phyloP scores from a whole-genome alignment of 306 rosid species.

The Rosa lucieae region DNA sequence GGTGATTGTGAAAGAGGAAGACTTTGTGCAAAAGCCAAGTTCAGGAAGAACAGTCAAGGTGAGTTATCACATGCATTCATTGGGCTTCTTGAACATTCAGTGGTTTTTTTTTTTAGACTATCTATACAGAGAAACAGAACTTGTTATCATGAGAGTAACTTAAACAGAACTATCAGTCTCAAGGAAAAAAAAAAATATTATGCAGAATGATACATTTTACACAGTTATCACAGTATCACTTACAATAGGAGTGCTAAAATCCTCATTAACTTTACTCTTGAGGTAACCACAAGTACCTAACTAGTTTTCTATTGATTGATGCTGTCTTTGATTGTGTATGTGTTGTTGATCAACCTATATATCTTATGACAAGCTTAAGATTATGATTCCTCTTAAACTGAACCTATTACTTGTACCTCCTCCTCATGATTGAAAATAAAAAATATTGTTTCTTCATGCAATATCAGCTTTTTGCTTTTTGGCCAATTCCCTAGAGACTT shows the following conservation, averaged over 20 bases:
- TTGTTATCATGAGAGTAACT: neutral
- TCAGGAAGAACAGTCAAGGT: neutral
- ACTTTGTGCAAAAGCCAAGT: neutral
- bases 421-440: too few relatives aligned
- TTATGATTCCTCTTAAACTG: neutral
- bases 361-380: neutral
- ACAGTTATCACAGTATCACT: neutral
- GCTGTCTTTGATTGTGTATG: neutral
- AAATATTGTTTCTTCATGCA: too few relatives aligned
- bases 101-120: neutral
- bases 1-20: neutral
- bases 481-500: too few relatives aligned
- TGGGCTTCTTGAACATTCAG: neutral
- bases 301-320: too few relatives aligned
- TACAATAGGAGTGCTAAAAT: neutral
- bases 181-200: too few relatives aligned
- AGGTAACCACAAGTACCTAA: too few relatives aligned
- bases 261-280: neutral
- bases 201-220: neutral
- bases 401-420: too few relatives aligned
- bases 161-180: neutral
- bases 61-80: neutral
- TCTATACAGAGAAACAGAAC: neutral
- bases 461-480: too few relatives aligned
- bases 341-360: neutral